These are phyloP conservation scores for Apiospora hydei DNA, from an alignment of 2,329 filamentous ascomycete genomes.

Conservation along the genomic window DNA sequence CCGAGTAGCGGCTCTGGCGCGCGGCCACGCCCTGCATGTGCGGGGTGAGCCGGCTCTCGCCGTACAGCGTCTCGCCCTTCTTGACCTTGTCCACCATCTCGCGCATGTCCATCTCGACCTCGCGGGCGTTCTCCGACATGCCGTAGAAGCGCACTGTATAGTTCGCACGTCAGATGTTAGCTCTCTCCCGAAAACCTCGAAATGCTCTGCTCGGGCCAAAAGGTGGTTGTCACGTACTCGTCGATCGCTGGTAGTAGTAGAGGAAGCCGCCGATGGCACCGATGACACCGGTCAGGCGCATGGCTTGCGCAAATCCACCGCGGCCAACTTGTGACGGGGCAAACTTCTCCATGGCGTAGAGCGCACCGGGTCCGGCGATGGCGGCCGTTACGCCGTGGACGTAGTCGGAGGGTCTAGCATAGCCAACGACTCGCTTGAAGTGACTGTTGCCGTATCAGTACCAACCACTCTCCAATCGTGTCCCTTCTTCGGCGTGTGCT, in stretches of 20 bases:
- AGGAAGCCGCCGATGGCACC: constrained; percentile 82
- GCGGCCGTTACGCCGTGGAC: constrained; percentile 71
- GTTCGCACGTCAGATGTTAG: constrained; percentile 23
- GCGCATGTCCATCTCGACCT: constrained; percentile 94
- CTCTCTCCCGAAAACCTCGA: not conserved
- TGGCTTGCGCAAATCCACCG: constrained; percentile 80
- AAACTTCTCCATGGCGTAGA: constrained; percentile 82
- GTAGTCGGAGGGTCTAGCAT: constrained; percentile 88
- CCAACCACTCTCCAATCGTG: not conserved
- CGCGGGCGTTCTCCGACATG: constrained; percentile 88
- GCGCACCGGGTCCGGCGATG: constrained; percentile 74
- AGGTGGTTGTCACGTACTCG: constrained; percentile 66
- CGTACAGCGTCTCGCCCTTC: constrained; percentile 88
- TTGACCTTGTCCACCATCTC: constrained; percentile 99
- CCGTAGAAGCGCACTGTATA: constrained; percentile 90
- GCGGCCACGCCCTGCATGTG: constrained; percentile 95
- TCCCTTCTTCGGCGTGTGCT: not conserved
- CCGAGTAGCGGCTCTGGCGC: constrained; percentile 90
- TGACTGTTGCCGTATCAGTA: constrained; percentile 63
- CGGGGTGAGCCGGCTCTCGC: constrained; percentile 76
- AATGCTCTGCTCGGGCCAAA: not conserved
- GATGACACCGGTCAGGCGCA: constrained; percentile 79
- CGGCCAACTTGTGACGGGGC: constrained; percentile 85
- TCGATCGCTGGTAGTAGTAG: constrained; percentile 84
- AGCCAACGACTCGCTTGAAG: constrained; percentile 86